Percentiles rank a stretch among this genome's conserved stretches.
These are phyloP conservation scores for Brettanomyces anomalus DNA, from an alignment of 805 yeast genomes.

Conservation along the genomic window DNA sequence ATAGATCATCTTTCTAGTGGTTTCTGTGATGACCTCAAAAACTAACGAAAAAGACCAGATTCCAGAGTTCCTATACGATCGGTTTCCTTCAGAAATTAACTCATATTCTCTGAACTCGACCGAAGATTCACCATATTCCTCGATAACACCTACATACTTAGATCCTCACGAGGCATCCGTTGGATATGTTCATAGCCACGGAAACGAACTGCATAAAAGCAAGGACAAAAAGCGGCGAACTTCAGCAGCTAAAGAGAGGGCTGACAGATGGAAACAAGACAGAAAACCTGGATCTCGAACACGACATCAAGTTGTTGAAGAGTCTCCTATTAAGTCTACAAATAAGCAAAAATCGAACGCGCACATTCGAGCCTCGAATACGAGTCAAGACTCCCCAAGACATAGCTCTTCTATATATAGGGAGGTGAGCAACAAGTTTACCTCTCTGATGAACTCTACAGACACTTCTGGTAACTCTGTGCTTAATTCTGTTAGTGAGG, in stretches of 20 bases:
- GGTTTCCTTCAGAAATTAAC: slow-evolving; percentile 21
- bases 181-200: background rate
- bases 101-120: slow-evolving; percentile 13
- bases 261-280: too few species aligned
- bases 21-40: background rate
- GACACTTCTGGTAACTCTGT: background rate
- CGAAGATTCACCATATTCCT: slow-evolving; percentile 20
- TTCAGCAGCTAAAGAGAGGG: too few species aligned
- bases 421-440: slow-evolving; percentile 10
- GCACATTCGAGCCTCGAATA: too few species aligned
- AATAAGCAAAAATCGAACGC: too few species aligned
- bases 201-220: background rate
- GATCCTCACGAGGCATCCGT: background rate
- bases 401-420: slow-evolving; percentile 10
- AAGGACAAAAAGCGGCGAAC: background rate
- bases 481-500: too few species aligned
- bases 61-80: slow-evolving; percentile 22
- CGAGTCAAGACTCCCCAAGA: too few species aligned
- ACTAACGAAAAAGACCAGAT: slow-evolving; percentile 11
- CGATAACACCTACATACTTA: background rate
- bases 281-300: too few species aligned
- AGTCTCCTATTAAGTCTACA: too few species aligned
- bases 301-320: too few species aligned
- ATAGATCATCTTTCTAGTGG: background rate
- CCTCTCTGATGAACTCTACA: slow-evolving; percentile 4